These are phyloP conservation scores for Bretziella fagacearum DNA, from an alignment of 2,329 filamentous ascomycete species.

Conservation along the genomic window DNA sequence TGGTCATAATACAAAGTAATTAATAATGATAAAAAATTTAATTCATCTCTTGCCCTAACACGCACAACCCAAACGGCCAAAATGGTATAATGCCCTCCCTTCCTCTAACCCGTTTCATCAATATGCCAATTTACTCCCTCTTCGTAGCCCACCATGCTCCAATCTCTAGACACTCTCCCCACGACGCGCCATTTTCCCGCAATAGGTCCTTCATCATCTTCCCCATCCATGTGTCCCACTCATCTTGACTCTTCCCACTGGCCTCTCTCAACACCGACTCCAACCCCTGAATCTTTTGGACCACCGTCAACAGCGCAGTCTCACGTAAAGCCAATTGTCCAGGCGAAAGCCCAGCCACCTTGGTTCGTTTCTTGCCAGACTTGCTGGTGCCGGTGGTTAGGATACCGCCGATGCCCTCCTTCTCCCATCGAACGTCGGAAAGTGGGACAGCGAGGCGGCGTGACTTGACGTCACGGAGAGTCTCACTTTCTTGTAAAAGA, in stretches of 20 bases:
- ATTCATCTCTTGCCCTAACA: not conserved
- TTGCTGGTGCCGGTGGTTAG: conserved; percentile 36
- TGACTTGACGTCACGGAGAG: conserved; percentile 49
- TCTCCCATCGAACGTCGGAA: conserved; percentile 74
- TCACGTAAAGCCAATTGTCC: conserved; percentile 58
- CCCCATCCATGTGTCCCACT: conserved; percentile 81
- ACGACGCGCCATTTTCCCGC: conserved; percentile 58
- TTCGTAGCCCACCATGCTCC: conserved; percentile 87
- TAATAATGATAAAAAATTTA: not conserved
- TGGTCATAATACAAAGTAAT: not conserved
- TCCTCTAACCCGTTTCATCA: too few species aligned
- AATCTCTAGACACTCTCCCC: conserved; percentile 71
- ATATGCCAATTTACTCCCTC: conserved; percentile 20
- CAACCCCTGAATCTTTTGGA: conserved; percentile 70
- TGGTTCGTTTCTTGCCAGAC: conserved; percentile 20
- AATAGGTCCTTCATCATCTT: conserved; percentile 76
- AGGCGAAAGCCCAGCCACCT: conserved; percentile 32
- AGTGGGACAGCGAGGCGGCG: conserved; percentile 75
- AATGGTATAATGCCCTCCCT: too few species aligned
- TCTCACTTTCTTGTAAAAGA: conserved; percentile 64
- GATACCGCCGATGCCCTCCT: conserved; percentile 49
- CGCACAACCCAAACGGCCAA: too few species aligned
- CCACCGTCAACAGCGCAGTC: conserved; percentile 64
- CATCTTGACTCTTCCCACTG: conserved; percentile 73
- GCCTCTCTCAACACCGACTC: conserved; percentile 68